Base-by-base conservation (phyloP, 108 stramenopile genomes). In the Stephanodiscus triporus region DNA sequence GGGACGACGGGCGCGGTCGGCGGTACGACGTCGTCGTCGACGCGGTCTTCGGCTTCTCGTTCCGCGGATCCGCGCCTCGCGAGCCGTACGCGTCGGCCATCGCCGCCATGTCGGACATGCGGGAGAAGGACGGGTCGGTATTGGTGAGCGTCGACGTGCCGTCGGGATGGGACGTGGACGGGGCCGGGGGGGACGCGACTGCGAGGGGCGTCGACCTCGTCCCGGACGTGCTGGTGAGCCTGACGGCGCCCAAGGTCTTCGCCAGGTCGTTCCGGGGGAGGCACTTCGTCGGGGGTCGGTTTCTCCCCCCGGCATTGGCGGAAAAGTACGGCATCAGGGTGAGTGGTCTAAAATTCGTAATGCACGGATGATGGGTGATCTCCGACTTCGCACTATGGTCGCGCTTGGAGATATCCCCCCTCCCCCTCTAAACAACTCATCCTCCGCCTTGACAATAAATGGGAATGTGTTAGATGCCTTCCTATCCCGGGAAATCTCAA, bases 41-140 rank as follows among this genome's bases (percentile, higher is more conserved):
- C 76, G 92, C 95, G 9, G 86, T 99, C 24, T 99, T 99, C 81
- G 99, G 99, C 9, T 99, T 99, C 88, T 88, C 89, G 20, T 98
- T 98, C 70, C 76, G 84, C 16, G 69, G 62, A n/a, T 81, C 77
- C 36, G 85, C 87, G 1, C 53, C 81, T 8, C 86, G 98, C 26
- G 93, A 94, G 63, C 98, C 99, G 7, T 98, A 97, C 74, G 94
- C 86, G 42, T 84, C 77, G 1, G 84, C 95, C n/a, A 71, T 98
- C 26, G 9, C 67, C 5, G 63, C 73, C 54, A 89, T 98, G 70
- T 72, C 78, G n/a, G 54, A 77, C 27, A 59, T 79, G 23, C 84
- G 84, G 78, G 58, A 30, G 71, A 4, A 37, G 65, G 7, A 55
- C 68, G 7, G 20, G 0, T 29, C 84, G 30, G 75, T 90, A 2